Conservation (phyloP, 2,329 filamentous ascomycete species). For the Ilyonectria robusta region DNA sequence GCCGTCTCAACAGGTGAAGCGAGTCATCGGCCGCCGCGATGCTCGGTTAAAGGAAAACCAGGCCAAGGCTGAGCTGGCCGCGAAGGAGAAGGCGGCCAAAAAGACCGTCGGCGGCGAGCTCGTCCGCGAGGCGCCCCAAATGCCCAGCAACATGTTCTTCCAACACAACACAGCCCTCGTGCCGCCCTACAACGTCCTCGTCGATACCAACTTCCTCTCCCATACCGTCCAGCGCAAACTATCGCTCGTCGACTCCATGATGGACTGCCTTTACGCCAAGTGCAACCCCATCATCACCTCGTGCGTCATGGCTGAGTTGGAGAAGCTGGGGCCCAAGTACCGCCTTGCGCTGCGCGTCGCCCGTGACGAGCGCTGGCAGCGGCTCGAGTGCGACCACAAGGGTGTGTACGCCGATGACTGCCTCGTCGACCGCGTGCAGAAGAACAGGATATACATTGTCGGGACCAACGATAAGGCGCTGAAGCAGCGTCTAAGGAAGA, state of each 20-base stretch:
- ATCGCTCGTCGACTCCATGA: slow-evolving; percentile 87
- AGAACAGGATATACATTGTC: slow-evolving; percentile 84
- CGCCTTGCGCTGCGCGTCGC: slow-evolving; percentile 88
- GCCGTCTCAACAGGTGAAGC: slow-evolving; percentile 72
- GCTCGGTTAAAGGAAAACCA: slow-evolving; percentile 86
- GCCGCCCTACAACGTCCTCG: slow-evolving; percentile 76
- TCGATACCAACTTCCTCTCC: slow-evolving; percentile 92
- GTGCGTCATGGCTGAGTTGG: slow-evolving; percentile 85
- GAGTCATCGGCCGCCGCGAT: slow-evolving; percentile 86
- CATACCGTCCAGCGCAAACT: slow-evolving; percentile 94
- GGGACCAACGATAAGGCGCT: slow-evolving; percentile 84
- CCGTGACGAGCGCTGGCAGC: slow-evolving; percentile 88
- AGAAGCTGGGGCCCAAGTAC: slow-evolving; percentile 92
- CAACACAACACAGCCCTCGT: slow-evolving; percentile 88
- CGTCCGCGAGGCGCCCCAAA: slow-evolving; percentile 85
- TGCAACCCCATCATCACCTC: slow-evolving; percentile 88
- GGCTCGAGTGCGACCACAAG: slow-evolving; percentile 91
- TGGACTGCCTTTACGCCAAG: slow-evolving; percentile 94
- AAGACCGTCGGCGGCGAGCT: slow-evolving; percentile 71
- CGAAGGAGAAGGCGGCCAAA: slow-evolving; percentile 70
- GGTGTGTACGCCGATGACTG: slow-evolving; percentile 88
- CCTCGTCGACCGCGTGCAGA: slow-evolving; percentile 80
- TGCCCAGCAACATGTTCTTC: slow-evolving; percentile 89
- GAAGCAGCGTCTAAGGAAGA: slow-evolving; percentile 86
- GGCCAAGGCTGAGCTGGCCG: slow-evolving; percentile 71